phyloP scores from a whole-genome alignment of 2,329 filamentous ascomycete genomes.

The Aureobasidium sp. region DNA sequence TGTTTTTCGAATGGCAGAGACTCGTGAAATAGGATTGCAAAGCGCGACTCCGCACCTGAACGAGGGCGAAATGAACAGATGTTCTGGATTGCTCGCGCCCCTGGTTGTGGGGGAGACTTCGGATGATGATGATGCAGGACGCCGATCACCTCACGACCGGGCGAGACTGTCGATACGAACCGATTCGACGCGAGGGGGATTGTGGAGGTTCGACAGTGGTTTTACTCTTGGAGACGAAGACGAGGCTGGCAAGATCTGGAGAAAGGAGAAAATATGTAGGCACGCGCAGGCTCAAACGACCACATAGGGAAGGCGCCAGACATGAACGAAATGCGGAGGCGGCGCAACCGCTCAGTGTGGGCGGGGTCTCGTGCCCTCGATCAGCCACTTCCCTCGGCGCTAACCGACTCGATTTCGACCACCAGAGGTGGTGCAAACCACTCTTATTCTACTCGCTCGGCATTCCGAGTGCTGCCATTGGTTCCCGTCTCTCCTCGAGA shows the following conservation, averaged over 20 bases:
- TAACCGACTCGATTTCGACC: background rate
- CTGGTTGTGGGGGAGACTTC: conserved; percentile 11
- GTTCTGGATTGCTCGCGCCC: conserved; percentile 15
- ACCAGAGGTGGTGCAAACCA: conserved; percentile 3
- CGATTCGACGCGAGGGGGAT: background rate
- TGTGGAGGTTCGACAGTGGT: background rate
- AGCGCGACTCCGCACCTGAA: conserved; percentile 11
- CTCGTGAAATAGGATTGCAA: background rate
- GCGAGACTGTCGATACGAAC: background rate
- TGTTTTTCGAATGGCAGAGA: background rate
- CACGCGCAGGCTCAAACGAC: conserved; percentile 1
- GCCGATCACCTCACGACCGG: conserved; percentile 11
- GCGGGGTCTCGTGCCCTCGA: conserved; percentile 13
- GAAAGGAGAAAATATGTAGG: background rate
- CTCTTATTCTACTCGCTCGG: background rate
- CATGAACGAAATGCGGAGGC: conserved; percentile 12
- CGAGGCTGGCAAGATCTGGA: background rate
- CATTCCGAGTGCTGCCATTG: background rate
- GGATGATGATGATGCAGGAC: conserved; percentile 8
- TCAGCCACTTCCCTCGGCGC: conserved; percentile 12
- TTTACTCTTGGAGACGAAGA: background rate
- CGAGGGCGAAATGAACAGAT: conserved; percentile 10
- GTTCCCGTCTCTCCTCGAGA: background rate
- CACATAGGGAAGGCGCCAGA: conserved; percentile 5
- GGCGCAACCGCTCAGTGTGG: conserved; percentile 3